These are phyloP conservation scores for Aschersonia sp. DNA, from an alignment of 2,329 filamentous ascomycete genomes.

Conservation along the genomic window DNA sequence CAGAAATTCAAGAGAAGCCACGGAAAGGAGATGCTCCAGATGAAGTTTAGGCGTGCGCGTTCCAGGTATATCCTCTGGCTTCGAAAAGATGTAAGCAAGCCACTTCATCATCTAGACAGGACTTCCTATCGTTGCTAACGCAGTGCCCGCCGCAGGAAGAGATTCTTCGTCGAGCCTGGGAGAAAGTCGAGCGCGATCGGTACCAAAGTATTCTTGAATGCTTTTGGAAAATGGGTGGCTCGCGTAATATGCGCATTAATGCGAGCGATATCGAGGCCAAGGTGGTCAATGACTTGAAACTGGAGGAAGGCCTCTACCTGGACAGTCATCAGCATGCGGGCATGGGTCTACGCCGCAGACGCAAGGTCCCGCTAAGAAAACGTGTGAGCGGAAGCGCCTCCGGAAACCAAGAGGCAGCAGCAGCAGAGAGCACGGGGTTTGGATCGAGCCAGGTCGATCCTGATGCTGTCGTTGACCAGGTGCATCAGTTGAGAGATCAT, in stretches of 20 bases:
- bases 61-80: slow-evolving; percentile 35
- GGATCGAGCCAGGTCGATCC: too few species aligned
- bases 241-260: slow-evolving; percentile 32
- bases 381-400: slow-evolving; percentile 4
- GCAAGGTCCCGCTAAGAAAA: slow-evolving; percentile 20
- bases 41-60: slow-evolving; percentile 38
- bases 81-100: slow-evolving; percentile 29
- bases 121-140: too few species aligned
- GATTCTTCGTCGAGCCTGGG: slow-evolving; percentile 24
- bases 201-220: slow-evolving; percentile 26
- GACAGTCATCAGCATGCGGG: slow-evolving; percentile 19
- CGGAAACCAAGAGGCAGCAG: neutral
- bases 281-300: slow-evolving; percentile 27
- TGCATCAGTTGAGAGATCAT: too few species aligned
- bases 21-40: slow-evolving; percentile 37
- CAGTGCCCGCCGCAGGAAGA: slow-evolving; percentile 17
- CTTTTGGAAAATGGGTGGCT: slow-evolving; percentile 36
- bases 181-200: slow-evolving; percentile 24
- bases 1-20: slow-evolving; percentile 18
- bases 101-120: neutral
- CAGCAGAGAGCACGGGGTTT: too few species aligned
- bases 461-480: too few species aligned
- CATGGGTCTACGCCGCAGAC: slow-evolving; percentile 22
- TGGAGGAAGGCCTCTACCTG: slow-evolving; percentile 23
- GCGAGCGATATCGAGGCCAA: slow-evolving; percentile 33